Evolutionary conservation across 2,329 filamentous ascomycete genomes (phyloP).

Genomic region (Monosporascus sp.): DNA sequence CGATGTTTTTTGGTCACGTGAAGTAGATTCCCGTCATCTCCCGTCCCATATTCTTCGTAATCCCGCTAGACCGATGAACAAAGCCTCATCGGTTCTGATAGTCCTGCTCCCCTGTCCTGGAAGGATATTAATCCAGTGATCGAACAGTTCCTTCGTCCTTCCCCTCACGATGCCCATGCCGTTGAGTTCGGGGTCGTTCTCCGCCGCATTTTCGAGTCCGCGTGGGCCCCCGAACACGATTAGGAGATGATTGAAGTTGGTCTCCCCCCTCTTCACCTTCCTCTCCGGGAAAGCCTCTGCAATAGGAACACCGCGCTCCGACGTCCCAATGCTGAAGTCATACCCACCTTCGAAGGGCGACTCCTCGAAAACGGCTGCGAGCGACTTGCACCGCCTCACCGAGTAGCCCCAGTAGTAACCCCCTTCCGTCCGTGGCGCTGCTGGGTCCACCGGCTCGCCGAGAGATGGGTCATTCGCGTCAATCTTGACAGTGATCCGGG

Average conservation of each 20-base stretch:
- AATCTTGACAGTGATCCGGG: constrained; percentile 69
- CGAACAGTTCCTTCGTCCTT: constrained; percentile 68
- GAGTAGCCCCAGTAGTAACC: constrained; percentile 87
- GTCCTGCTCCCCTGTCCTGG: constrained; percentile 76
- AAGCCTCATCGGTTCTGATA: constrained; percentile 78
- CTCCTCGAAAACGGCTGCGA: constrained; percentile 74
- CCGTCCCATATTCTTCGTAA: constrained; percentile 53
- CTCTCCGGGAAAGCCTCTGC: constrained; percentile 39
- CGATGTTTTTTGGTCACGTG: too few species aligned
- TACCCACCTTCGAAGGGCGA: constrained; percentile 71
- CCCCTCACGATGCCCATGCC: constrained; percentile 58
- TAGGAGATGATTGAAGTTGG: constrained; percentile 64
- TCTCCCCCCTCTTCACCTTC: constrained; percentile 25
- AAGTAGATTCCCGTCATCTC: constrained; percentile 8
- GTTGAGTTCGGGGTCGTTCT: constrained; percentile 50
- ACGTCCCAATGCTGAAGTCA: constrained; percentile 77
- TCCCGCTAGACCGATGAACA: constrained; percentile 70
- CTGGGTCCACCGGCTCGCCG: constrained; percentile 61
- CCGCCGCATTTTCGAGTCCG: constrained; percentile 70
- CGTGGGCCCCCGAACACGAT: constrained; percentile 77
- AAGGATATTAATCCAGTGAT: constrained; percentile 77
- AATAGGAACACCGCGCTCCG: constrained; percentile 62
- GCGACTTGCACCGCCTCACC: constrained; percentile 58
- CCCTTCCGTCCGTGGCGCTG: constrained; percentile 63
- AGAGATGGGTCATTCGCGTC: constrained; percentile 36